These are phyloP conservation scores for Passalora sequoiae DNA, from an alignment of 2,329 filamentous ascomycete species.

Conservation along the genomic window DNA sequence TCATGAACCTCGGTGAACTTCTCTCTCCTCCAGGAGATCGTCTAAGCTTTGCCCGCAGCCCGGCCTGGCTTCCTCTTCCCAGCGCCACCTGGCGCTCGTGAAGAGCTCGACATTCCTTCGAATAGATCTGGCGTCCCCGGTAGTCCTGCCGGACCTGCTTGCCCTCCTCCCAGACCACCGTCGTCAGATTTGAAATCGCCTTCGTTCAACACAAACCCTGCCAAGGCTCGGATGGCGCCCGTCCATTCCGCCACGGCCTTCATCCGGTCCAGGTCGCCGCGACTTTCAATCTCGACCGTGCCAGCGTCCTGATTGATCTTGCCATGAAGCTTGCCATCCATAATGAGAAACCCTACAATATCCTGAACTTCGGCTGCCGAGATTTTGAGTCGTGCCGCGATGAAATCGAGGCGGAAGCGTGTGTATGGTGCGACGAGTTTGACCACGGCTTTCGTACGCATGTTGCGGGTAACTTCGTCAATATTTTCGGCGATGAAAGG, in stretches of 20 bases:
- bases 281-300: slow-evolving; percentile 72
- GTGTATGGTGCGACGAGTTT: slow-evolving; percentile 94
- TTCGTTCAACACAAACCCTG: slow-evolving; percentile 67
- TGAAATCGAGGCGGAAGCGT: slow-evolving; percentile 80
- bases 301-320: slow-evolving; percentile 86
- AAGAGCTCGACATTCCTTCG: slow-evolving; percentile 16
- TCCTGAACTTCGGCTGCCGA: slow-evolving; percentile 83
- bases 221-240: slow-evolving; percentile 63
- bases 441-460: slow-evolving; percentile 91
- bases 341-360: slow-evolving; percentile 89
- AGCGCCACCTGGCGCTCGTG: slow-evolving; percentile 17
- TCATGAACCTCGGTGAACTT: too few relatives aligned
- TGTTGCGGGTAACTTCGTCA: slow-evolving; percentile 95
- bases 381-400: slow-evolving; percentile 83
- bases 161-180: slow-evolving; percentile 13
- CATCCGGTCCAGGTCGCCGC: slow-evolving; percentile 68
- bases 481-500: slow-evolving; percentile 98
- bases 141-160: slow-evolving; percentile 10
- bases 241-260: slow-evolving; percentile 69
- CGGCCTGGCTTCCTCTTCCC: slow-evolving; percentile 31
- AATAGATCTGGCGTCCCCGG: slow-evolving; percentile 11
- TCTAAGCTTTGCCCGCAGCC: slow-evolving; percentile 19
- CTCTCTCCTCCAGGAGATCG: too few relatives aligned
- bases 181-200: slow-evolving; percentile 60
- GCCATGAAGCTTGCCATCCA: slow-evolving; percentile 80